Evolutionary conservation across 306 rosid genomes (phyloP).

Genomic region (Psophocarpus tetragonolobus): DNA sequence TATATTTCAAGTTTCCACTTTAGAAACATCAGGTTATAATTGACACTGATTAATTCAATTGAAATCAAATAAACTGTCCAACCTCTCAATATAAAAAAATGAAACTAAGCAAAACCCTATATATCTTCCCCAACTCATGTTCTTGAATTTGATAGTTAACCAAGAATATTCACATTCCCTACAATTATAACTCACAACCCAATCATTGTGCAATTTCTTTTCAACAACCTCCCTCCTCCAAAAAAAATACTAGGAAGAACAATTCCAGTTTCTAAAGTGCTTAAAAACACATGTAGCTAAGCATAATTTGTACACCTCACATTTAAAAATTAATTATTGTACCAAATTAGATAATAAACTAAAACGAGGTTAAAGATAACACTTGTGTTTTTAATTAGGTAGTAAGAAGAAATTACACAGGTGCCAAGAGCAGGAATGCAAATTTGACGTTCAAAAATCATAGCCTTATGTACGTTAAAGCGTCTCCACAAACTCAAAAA

Average conservation of each 20-base stretch:
- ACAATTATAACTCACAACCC: neutral
- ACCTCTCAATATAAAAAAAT: neutral
- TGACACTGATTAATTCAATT: neutral
- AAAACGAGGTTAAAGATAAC: neutral
- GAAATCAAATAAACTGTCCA: neutral
- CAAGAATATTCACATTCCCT: neutral
- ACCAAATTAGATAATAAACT: neutral
- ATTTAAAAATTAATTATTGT: neutral
- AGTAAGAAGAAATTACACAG: slow-evolving; percentile 52
- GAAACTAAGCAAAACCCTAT: slow-evolving; percentile 23
- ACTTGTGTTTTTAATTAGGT: neutral
- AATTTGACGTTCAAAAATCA: slow-evolving; percentile 91
- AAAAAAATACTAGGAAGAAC: neutral
- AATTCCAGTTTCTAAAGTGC: slow-evolving; percentile 3
- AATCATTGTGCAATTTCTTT: neutral
- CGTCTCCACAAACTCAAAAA: slow-evolving; percentile 36
- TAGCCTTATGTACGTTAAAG: slow-evolving; percentile 72
- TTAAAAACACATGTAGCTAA: neutral
- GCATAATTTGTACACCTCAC: neutral
- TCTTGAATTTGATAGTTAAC: neutral
- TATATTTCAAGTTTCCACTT: neutral
- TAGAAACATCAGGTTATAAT: slow-evolving; percentile 4
- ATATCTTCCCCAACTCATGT: neutral
- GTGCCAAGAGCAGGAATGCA: slow-evolving; percentile 84
- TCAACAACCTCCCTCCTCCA: neutral